phyloP scores from a whole-genome alignment of 1,139 yeast species.

The Kodamaea ohmeri region DNA sequence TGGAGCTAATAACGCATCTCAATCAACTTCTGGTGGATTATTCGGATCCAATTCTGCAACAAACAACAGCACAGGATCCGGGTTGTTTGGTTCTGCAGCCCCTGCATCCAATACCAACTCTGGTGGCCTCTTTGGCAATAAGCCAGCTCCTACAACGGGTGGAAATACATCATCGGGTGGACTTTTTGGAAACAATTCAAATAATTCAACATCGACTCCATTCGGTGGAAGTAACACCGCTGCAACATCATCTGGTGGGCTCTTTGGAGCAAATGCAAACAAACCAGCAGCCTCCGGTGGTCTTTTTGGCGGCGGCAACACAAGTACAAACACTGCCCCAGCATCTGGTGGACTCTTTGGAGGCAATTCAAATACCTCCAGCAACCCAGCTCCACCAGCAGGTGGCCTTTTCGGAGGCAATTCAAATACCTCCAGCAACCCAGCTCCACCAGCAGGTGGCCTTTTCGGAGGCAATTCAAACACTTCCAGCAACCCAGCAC shows the following conservation, averaged over 20 bases:
- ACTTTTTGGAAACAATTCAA: constrained; percentile 7
- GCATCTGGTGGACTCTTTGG: constrained; percentile 9
- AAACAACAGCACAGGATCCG: constrained; percentile 4
- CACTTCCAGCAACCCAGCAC: neutral
- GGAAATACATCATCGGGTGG: constrained; percentile 4
- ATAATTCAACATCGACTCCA: constrained; percentile 1
- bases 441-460: constrained; percentile 1
- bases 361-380: neutral
- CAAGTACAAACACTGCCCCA: neutral
- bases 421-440: constrained; percentile 1
- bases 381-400: neutral
- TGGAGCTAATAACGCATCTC: constrained; percentile 1
- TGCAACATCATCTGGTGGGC: constrained; percentile 4
- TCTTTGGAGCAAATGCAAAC: constrained; percentile 7
- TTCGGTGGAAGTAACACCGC: neutral
- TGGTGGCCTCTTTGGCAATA: constrained; percentile 9
- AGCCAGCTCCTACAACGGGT: constrained; percentile 1
- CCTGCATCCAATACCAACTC: constrained; percentile 3
- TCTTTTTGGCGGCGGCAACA: constrained; percentile 5
- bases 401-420: constrained; percentile 9
- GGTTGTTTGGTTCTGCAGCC: constrained; percentile 4
- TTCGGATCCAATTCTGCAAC: constrained; percentile 2
- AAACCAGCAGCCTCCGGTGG: constrained; percentile 1
- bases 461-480: constrained; percentile 1
- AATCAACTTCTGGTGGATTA: constrained; percentile 1